Evolutionary conservation across 306 rosid genomes (phyloP).

Genomic region (Fragaria iinumae): DNA sequence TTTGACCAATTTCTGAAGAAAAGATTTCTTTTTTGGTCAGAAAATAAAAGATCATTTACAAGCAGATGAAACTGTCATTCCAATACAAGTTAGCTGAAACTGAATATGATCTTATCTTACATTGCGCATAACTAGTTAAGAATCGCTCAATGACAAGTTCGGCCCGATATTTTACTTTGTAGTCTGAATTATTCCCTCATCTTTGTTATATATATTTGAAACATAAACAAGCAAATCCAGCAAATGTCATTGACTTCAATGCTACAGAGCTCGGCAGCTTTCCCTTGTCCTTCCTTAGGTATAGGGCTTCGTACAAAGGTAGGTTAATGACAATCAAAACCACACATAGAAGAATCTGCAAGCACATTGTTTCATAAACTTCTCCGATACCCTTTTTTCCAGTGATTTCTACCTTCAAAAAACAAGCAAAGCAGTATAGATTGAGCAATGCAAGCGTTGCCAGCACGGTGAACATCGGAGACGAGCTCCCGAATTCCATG

Average conservation of each 20-base stretch:
- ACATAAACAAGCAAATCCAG: conserved; percentile 27
- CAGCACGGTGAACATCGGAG: conserved; percentile 56
- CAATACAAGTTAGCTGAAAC: too few species aligned
- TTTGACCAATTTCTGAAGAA: too few species aligned
- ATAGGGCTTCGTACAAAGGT: conserved; percentile 59
- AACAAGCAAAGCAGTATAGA: conserved; percentile 44
- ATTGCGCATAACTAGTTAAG: too few species aligned
- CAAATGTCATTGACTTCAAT: conserved; percentile 39
- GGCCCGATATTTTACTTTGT: too few species aligned
- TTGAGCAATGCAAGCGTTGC: conserved; percentile 66
- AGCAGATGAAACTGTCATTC: too few species aligned
- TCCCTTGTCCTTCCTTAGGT: conserved; percentile 64
- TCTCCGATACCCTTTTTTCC: conserved; percentile 19
- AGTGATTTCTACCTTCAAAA: conserved; percentile 31
- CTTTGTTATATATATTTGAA: not conserved
- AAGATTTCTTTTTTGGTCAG: too few species aligned
- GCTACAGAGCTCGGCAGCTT: conserved; percentile 48
- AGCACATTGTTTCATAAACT: conserved; percentile 33
- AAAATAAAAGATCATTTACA: too few species aligned
- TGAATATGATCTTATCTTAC: too few species aligned
- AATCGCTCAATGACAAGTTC: too few species aligned
- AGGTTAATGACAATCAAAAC: conserved; percentile 54
- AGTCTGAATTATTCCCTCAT: too few species aligned
- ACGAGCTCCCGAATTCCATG: conserved; percentile 70
- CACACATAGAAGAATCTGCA: conserved; percentile 54